Evolutionary conservation across 352 stramenopile species (phyloP), one percentile per base, ranked within the genome.

Genomic region (Pythium volutum): DNA sequence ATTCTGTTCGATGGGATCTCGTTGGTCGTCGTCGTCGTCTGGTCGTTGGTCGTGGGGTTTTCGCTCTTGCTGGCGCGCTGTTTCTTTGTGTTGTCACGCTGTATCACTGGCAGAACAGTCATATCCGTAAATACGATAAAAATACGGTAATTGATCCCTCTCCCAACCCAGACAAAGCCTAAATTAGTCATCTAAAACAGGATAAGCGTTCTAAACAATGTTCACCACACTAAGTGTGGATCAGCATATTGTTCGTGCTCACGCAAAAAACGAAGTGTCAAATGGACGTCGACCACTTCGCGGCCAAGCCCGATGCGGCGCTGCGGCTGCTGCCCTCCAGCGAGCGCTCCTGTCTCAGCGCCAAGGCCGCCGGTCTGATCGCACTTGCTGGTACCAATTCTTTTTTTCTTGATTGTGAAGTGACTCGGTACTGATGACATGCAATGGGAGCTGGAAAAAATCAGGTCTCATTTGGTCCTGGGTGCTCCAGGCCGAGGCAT

Each of bases 401-500:
- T 43, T 6, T 14, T 16, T n/a, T 10, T 10, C 10, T 18, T 38
- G 15, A 16, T 18, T 20, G 18, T n/a, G 3, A 41, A n/a, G 15
- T 43, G 22, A 36, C 29, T 22, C 14, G 1, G 5, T 12, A 41
- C 12, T 25, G 26, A n/a, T 52, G 54, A 12, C n/a, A n/a, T n/a
- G n/a, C n/a, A n/a, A n/a, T n/a, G n/a, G n/a, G n/a, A n/a, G n/a
- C 4, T 33, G 10, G 45, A 14, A 6, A 47, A 11, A 9, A 27
- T 6, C 16, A 62, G 55, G 47, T 11, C 33, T 62, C 25, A 49
- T 62, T 22, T 54, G 36, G 55, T 42, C 55, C 33, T 46, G 42
- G n/a, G 55, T 62, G 22, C 36, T 52, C 42, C 55, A 62, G 45
- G 51, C 55, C 14, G 55, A 62, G 34, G 55, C 46, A 4, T 62